phyloP scores from a whole-genome alignment of 129 eudicot species.

The Flaveria robusta region DNA sequence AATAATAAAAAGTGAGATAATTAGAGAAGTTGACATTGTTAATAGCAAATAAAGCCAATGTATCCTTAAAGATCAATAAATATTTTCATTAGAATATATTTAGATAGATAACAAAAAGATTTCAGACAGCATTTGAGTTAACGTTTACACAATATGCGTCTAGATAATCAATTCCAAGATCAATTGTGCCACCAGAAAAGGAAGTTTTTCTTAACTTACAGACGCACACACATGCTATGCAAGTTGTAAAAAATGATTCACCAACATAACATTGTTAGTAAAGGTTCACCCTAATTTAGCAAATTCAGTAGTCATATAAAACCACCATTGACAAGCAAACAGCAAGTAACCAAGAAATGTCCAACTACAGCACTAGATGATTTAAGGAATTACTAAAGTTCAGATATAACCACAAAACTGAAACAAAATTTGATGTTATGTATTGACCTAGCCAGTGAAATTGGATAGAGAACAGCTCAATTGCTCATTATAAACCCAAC shows the following conservation, averaged over 20 bases:
- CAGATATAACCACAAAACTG: not conserved
- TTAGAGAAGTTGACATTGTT: not conserved
- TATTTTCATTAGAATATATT: not conserved
- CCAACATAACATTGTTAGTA: not conserved
- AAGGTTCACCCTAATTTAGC: not conserved
- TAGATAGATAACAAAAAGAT: not conserved
- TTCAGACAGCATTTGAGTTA: not conserved
- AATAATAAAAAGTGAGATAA: not conserved
- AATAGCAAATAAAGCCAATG: not conserved
- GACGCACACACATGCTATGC: not conserved
- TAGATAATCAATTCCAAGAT: not conserved
- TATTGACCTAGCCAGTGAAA: not conserved
- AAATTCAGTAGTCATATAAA: not conserved
- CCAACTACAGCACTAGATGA: not conserved
- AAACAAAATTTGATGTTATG: not conserved
- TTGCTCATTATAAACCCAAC: not conserved
- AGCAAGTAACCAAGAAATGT: conserved; percentile 5
- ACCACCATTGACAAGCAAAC: not conserved
- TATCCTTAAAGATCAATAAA: not conserved
- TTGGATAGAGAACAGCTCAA: not conserved
- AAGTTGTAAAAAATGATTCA: not conserved
- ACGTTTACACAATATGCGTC: not conserved
- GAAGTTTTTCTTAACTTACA: not conserved
- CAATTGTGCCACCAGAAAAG: not conserved
- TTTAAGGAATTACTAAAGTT: not conserved